Evolutionary conservation across 1,284 basidiomycete genomes (phyloP).

Genomic region (Ganoderma lingzhi): DNA sequence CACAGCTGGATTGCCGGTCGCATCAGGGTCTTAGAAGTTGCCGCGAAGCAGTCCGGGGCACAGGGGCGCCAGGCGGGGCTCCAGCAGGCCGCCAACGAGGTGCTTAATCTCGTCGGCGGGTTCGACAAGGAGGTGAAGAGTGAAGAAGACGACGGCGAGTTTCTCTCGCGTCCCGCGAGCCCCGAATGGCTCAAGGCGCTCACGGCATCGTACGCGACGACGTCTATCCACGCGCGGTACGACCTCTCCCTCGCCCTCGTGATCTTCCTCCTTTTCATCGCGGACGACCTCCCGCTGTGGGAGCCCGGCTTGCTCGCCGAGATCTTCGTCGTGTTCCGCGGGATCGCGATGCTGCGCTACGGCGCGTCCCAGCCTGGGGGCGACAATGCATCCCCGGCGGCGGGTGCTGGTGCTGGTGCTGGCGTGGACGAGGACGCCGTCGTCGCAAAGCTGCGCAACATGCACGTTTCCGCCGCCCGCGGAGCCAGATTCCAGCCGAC

Average conservation of each 20-base stretch:
- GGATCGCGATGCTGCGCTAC: conserved; percentile 71
- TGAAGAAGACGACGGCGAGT: conserved; percentile 72
- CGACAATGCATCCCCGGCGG: conserved; percentile 45
- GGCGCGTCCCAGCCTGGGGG: conserved; percentile 66
- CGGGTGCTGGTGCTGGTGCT: conserved; percentile 40
- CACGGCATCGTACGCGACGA: conserved; percentile 65
- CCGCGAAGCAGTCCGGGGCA: neutral
- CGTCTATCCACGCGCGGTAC: conserved; percentile 74
- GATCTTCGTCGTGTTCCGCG: conserved; percentile 81
- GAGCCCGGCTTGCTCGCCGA: conserved; percentile 73
- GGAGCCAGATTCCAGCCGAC: conserved; percentile 55
- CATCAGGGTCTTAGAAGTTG: conserved; percentile 60
- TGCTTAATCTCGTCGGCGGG: conserved; percentile 73
- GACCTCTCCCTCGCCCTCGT: conserved; percentile 73
- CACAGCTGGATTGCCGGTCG: conserved; percentile 67
- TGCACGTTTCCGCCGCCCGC: conserved; percentile 69
- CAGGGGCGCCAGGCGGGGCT: conserved; percentile 37
- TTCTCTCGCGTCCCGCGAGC: conserved; percentile 58
- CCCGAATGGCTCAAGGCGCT: conserved; percentile 71
- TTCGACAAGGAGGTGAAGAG: conserved; percentile 75
- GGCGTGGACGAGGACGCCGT: conserved; percentile 64
- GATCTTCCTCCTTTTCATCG: conserved; percentile 75
- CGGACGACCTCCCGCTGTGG: conserved; percentile 66
- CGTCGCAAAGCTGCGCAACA: conserved; percentile 67
- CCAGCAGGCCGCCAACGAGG: conserved; percentile 59